These are phyloP conservation scores for Aureobasidium mangrovei DNA, from an alignment of 2,329 filamentous ascomycete genomes.

Conservation along the genomic window DNA sequence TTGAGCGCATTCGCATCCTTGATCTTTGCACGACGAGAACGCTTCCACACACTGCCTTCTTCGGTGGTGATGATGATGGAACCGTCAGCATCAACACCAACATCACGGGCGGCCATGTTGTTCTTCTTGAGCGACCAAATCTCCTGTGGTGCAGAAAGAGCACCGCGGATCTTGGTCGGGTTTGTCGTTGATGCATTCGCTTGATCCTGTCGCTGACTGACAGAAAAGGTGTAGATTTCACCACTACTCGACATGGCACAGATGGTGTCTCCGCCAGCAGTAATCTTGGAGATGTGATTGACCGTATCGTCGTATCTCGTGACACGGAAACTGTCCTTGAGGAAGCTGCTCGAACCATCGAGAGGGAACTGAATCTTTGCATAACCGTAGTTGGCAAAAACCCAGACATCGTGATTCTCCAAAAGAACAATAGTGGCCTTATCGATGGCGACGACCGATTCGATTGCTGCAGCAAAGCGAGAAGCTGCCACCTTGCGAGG, in stretches of 20 bases:
- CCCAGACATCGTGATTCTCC: slow-evolving; percentile 79
- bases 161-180: slow-evolving; percentile 77
- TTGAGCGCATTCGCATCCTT: slow-evolving; percentile 53
- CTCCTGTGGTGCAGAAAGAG: slow-evolving; percentile 66
- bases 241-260: slow-evolving; percentile 77
- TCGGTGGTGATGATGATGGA: slow-evolving; percentile 91
- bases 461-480: slow-evolving; percentile 62
- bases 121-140: slow-evolving; percentile 87
- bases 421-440: slow-evolving; percentile 79
- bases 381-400: slow-evolving; percentile 94
- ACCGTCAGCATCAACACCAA: slow-evolving; percentile 82
- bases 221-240: slow-evolving; percentile 76
- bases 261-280: slow-evolving; percentile 82
- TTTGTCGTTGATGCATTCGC: slow-evolving; percentile 76
- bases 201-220: slow-evolving; percentile 57
- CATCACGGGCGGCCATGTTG: slow-evolving; percentile 73
- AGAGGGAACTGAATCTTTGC: slow-evolving; percentile 80
- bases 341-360: slow-evolving; percentile 62
- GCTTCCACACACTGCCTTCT: slow-evolving; percentile 86
- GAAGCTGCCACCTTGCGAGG: slow-evolving; percentile 86
- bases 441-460: slow-evolving; percentile 79
- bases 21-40: slow-evolving; percentile 71
- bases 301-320: slow-evolving; percentile 55
- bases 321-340: slow-evolving; percentile 55
- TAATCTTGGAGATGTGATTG: slow-evolving; percentile 66